phyloP scores from a whole-genome alignment of 768 basidiomycete genomes.

The Mycena filopes region DNA sequence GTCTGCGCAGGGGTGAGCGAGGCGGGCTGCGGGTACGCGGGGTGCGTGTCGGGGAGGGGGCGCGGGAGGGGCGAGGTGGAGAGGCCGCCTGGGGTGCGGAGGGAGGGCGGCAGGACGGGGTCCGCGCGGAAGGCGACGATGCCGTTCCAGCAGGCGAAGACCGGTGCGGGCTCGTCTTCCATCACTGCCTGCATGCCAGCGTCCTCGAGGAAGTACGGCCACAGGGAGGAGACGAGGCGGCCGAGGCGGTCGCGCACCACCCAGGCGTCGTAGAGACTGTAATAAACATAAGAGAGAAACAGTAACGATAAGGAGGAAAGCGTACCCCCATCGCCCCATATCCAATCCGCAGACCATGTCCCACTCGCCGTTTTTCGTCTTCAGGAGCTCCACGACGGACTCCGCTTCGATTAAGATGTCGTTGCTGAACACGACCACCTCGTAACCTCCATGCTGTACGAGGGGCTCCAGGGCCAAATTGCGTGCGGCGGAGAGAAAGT shows the following conservation, averaged over 20 bases:
- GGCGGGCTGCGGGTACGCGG: slow-evolving; percentile 33
- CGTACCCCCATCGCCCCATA: slow-evolving; percentile 44
- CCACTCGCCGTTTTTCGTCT: slow-evolving; percentile 49
- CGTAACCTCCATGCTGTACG: slow-evolving; percentile 47
- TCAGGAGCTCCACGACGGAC: slow-evolving; percentile 50
- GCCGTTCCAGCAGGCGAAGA: slow-evolving; percentile 60
- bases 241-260: slow-evolving; percentile 49
- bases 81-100: slow-evolving; percentile 44
- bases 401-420: slow-evolving; percentile 54
- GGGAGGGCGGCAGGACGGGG: slow-evolving; percentile 50
- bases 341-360: slow-evolving; percentile 59
- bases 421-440: slow-evolving; percentile 54
- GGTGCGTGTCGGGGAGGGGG: slow-evolving; percentile 44
- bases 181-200: slow-evolving; percentile 47
- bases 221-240: slow-evolving; percentile 40
- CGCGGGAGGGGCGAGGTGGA: slow-evolving; percentile 42
- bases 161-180: slow-evolving; percentile 52
- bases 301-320: neutral
- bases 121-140: slow-evolving; percentile 53
- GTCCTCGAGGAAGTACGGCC: slow-evolving; percentile 57
- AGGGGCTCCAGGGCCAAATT: slow-evolving; percentile 55
- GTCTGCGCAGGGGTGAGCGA: slow-evolving; percentile 41
- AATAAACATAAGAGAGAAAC: neutral
- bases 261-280: slow-evolving; percentile 50
- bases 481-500: slow-evolving; percentile 49